Evolutionary conservation across 352 stramenopile species (phyloP).

Genomic region (Pythium inflatum): DNA sequence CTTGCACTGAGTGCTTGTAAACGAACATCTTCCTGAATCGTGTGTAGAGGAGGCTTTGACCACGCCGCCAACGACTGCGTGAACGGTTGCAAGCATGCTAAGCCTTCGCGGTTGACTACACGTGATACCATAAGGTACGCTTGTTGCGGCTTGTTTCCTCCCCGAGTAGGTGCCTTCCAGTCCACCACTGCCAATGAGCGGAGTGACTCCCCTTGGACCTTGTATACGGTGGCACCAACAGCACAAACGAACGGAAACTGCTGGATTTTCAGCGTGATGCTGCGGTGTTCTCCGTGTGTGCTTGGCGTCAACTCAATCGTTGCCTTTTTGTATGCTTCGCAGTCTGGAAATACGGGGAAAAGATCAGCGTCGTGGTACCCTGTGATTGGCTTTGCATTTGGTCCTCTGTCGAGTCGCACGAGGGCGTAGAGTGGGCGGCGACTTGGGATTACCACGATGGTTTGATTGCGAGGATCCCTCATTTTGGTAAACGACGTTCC

Average conservation of each 20-base stretch:
- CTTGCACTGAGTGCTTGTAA: too few relatives aligned
- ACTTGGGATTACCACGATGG: too few relatives aligned
- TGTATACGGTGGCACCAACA: slow-evolving; percentile 22
- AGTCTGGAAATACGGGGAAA: slow-evolving; percentile 20
- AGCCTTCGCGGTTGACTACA: background rate
- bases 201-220: slow-evolving; percentile 23
- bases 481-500: too few relatives aligned
- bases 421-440: too few relatives aligned
- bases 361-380: background rate
- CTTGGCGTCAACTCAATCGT: background rate
- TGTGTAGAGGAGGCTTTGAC: too few relatives aligned
- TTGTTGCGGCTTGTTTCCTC: slow-evolving; percentile 20
- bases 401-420: too few relatives aligned
- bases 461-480: too few relatives aligned
- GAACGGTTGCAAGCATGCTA: slow-evolving; percentile 2
- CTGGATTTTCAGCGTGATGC: slow-evolving; percentile 9
- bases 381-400: too few relatives aligned
- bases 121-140: slow-evolving; percentile 25
- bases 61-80: too few relatives aligned
- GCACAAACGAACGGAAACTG: slow-evolving; percentile 28
- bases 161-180: background rate
- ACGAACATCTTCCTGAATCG: too few relatives aligned
- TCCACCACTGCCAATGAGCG: slow-evolving; percentile 12
- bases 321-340: background rate
- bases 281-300: background rate